Conservation (phyloP, 176 grass and related monocot genomes). For the Hordeum vulgare region MorexV3_pseudomolecules_assembly NC_058520.1:507683062-507683561, state of each 20-base stretch:
- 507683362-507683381: constrained; percentile 51
- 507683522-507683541: constrained; percentile 82
- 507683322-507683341: neutral
- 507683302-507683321: neutral
- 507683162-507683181: constrained; percentile 80
- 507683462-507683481: constrained; percentile 76
- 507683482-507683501: constrained; percentile 55
- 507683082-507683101: constrained; percentile 82
- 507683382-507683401: constrained; percentile 71
- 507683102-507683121: constrained; percentile 66
- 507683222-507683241: constrained; percentile 27
- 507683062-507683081: constrained; percentile 65
- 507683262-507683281: constrained; percentile 53
- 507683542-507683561: constrained; percentile 63
- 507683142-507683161: constrained; percentile 71
- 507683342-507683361: neutral
- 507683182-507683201: constrained; percentile 84
- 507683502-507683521: constrained; percentile 94
- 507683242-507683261: constrained; percentile 30
- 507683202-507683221: constrained; percentile 16
- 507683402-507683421: constrained; percentile 89
- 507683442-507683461: constrained; percentile 79
- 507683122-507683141: constrained; percentile 72
- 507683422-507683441: constrained; percentile 82
- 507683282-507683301: neutral